phyloP scores from a whole-genome alignment of 1,284 basidiomycete species.

The Athelia psychrophila region DNA sequence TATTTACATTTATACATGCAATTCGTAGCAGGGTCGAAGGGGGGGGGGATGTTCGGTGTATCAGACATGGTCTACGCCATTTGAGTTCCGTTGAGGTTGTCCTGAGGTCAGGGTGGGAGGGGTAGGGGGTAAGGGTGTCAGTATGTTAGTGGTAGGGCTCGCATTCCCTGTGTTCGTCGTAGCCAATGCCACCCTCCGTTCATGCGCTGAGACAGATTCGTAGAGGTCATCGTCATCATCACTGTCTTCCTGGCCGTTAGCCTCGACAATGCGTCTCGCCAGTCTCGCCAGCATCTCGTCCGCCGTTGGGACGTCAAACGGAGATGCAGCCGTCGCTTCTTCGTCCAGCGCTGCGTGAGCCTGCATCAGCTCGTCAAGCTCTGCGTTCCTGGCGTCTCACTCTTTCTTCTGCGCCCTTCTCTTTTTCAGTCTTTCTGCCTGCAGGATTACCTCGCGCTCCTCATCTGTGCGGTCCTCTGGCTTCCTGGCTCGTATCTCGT shows the following conservation, averaged over 20 bases:
- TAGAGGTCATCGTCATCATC: not conserved
- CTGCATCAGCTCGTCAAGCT: no score
- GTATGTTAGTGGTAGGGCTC: not conserved
- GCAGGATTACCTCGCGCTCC: no score
- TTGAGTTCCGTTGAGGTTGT: not conserved
- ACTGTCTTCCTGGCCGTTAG: not conserved
- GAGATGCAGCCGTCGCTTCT: no score
- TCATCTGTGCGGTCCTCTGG: no score
- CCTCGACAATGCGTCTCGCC: no score
- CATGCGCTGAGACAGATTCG: not conserved
- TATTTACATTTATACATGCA: not conserved
- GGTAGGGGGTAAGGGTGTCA: not conserved
- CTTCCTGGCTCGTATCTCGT: no score
- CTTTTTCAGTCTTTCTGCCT: no score
- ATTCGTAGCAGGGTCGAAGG: slow-evolving; percentile 6
- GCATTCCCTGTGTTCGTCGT: not conserved
- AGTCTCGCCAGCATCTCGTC: no score
- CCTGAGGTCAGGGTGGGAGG: not conserved
- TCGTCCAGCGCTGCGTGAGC: no score
- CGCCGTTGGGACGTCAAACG: no score
- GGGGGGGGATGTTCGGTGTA: not conserved
- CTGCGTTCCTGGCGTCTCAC: no score
- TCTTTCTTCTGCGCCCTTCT: no score
- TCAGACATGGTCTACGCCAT: not conserved
- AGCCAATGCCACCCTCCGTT: not conserved